A percentile compares a stretch with the other conserved stretches of the same genome.
Evolutionary conservation across 2,329 filamentous ascomycete genomes (phyloP).

Genomic region (Dendryphion nanum): DNA sequence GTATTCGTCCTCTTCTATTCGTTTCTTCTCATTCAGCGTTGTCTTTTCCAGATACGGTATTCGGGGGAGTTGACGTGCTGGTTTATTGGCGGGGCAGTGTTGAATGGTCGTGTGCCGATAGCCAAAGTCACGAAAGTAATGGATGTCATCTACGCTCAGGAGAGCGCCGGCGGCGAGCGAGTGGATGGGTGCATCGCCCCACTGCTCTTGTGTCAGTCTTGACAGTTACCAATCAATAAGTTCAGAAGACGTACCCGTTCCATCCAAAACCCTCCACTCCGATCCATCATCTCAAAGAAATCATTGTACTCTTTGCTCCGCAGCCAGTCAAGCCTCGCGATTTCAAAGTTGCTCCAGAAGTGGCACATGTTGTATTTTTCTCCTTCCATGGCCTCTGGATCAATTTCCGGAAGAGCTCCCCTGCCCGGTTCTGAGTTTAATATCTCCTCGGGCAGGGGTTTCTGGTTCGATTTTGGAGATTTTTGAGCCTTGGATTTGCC

Average conservation of each 20-base stretch:
- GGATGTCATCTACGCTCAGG: constrained; percentile 77
- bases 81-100: constrained; percentile 95
- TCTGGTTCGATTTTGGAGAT: constrained; percentile 64
- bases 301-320: constrained; percentile 96
- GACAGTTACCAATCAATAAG: too few relatives aligned
- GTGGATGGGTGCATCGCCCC: constrained; percentile 98
- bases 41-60: constrained; percentile 80
- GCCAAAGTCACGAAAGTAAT: constrained; percentile 98
- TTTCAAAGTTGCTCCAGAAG: constrained; percentile 99
- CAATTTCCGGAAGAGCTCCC: constrained; percentile 73
- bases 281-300: constrained; percentile 99
- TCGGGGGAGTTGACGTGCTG: constrained; percentile 77
- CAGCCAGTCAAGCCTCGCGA: constrained; percentile 92
- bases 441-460: constrained; percentile 75
- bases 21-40: constrained; percentile 76
- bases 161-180: constrained; percentile 92
- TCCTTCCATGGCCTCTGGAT: constrained; percentile 92
- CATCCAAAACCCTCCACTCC: constrained; percentile 98
- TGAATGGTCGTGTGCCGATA: constrained; percentile 99
- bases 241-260: constrained; percentile 74
- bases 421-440: constrained; percentile 71
- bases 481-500: constrained; percentile 65
- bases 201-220: too few relatives aligned
- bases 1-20: constrained; percentile 90
- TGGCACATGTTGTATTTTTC: constrained; percentile 99